Evolutionary conservation across 805 yeast species (phyloP), one percentile per base, ranked within the genome.

Genomic region (Lachancea quebecensis): DNA sequence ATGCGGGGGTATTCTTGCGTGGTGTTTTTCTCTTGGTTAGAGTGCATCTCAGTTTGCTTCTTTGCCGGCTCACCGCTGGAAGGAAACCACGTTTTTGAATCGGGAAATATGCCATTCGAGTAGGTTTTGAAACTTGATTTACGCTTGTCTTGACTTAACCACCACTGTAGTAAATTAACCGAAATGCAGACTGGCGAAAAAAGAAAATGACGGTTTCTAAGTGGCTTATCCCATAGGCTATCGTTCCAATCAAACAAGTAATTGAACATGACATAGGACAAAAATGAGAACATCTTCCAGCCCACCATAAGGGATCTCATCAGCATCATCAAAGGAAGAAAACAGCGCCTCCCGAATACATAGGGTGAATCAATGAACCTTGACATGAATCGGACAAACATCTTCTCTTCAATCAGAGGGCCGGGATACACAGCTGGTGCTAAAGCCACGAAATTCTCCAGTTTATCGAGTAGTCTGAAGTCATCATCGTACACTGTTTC

Each of bases 351-450:
- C 0, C 99, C 99, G 64, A 89, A 86, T 33, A 83, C 68, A 38
- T 71, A 55, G 21, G 75, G 71, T 55, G 65, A 51, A 15, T 70
- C 65, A 0, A 79, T 73, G 45, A 81, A 66, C 38, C 56, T 57
- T n/a, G 80, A 75, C 64, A 85, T 78, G 50, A 82, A 77, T 52
- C 70, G 72, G 21, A 85, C 78, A 59, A 85, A 85, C 2, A 65
- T 35, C 41, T 82, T 75, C 21, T 75, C 77, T 53, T 84, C 77
- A 27, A 91, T 69, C 38, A 89, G 65, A 1, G 79, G 70, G 0
- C 98, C 98, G 0, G 95, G 95, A 59, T 78, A 93, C 2, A 89
- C 81, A 0, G 98, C 98, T 0, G 99, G 98, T 0, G 97, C 85
- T 44, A 91, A 65, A 0, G 91, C 86, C 27, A 86, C 70, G 57